Evolutionary conservation across 257 asterid genomes (phyloP).

Genomic region (Salvia miltiorrhiza): DNA sequence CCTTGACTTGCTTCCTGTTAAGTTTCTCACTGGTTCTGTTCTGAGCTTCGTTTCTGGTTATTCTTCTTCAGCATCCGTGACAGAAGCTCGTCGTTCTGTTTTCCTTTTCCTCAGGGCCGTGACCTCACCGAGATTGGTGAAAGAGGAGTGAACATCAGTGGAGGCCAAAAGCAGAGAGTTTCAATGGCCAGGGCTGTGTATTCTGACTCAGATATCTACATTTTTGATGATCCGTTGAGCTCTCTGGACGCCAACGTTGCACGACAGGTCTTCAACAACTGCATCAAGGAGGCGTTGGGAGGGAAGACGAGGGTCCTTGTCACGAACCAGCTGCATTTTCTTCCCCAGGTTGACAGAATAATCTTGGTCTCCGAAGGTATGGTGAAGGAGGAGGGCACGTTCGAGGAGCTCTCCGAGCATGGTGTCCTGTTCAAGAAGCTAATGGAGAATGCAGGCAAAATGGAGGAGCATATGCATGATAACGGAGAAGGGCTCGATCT

Average conservation of each 20-base stretch:
- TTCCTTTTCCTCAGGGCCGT: constrained; percentile 53
- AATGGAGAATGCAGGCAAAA: too few relatives aligned
- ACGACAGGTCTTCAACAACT: constrained; percentile 69
- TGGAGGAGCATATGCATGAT: constrained; percentile 61
- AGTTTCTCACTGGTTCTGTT: constrained; percentile 25
- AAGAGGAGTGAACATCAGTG: constrained; percentile 91
- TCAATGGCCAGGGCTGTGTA: constrained; percentile 95
- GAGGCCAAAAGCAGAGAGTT: constrained; percentile 95
- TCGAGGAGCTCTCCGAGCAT: constrained; percentile 65
- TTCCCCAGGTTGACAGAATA: constrained; percentile 78
- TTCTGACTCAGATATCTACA: constrained; percentile 77
- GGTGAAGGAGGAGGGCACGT: constrained; percentile 86
- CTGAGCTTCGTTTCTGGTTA: background rate
- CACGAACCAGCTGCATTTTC: too few relatives aligned
- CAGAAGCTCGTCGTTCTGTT: constrained; percentile 7
- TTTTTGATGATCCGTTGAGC: constrained; percentile 88
- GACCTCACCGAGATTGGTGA: constrained; percentile 96
- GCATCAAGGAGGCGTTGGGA: constrained; percentile 68
- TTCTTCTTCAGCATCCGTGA: background rate
- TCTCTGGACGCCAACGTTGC: constrained; percentile 91
- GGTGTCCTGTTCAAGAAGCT: constrained; percentile 67
- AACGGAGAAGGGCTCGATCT: constrained; percentile 36
- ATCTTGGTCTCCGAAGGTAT: constrained; percentile 66
- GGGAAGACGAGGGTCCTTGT: constrained; percentile 89
- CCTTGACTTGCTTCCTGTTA: constrained; percentile 80